Percentiles rank a stretch among this genome's conserved stretches.
phyloP scores from a whole-genome alignment of 2,329 filamentous ascomycete species.

The Epichloe bromicola region DNA sequence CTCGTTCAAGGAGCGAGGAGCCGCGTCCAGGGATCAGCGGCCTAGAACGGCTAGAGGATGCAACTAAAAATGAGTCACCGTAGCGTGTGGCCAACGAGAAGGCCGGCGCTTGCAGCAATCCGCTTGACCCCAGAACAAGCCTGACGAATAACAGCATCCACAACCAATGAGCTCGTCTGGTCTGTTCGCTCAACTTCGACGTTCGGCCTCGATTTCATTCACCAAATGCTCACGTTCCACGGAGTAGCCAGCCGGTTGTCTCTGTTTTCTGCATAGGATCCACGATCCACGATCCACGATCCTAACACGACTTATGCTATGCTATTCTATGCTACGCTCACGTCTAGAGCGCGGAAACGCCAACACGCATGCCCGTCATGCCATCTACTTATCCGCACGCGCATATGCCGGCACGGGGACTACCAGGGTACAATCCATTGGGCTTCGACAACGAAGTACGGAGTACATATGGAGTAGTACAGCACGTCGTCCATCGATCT shows the following conservation, averaged over 20 bases:
- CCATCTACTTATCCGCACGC: neutral
- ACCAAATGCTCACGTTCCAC: too few relatives aligned
- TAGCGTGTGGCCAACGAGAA: slow-evolving; percentile 19
- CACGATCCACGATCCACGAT: neutral
- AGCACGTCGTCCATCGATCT: neutral
- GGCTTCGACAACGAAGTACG: too few relatives aligned
- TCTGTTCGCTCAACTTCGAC: neutral
- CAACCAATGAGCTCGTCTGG: neutral
- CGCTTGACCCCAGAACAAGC: slow-evolving; percentile 13
- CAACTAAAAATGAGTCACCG: slow-evolving; percentile 20
- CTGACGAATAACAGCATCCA: neutral
- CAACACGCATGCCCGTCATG: neutral
- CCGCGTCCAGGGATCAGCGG: neutral
- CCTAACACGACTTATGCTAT: neutral
- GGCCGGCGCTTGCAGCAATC: slow-evolving; percentile 17
- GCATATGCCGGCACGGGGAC: neutral
- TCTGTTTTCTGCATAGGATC: neutral
- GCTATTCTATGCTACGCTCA: neutral
- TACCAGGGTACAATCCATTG: neutral
- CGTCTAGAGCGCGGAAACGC: neutral
- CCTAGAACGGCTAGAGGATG: slow-evolving; percentile 2
- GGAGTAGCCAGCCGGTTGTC: neutral
- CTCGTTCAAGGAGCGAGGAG: neutral
- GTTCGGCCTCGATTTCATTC: too few relatives aligned
- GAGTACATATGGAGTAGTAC: too few relatives aligned